phyloP scores from a whole-genome alignment of 179 eudicot genomes.

The Spinacia oleracea region DNA sequence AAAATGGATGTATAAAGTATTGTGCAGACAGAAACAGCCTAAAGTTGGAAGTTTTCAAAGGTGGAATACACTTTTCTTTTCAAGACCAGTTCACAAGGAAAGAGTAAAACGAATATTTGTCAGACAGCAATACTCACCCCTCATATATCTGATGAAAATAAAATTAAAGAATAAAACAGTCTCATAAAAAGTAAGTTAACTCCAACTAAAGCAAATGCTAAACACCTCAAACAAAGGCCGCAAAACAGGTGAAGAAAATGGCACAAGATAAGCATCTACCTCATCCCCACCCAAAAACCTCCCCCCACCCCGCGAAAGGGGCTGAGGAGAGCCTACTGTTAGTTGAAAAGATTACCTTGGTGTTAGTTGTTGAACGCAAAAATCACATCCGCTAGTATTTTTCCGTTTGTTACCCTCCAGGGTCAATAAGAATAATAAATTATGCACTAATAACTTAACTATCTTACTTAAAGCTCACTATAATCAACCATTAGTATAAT shows the following conservation, averaged over 20 bases:
- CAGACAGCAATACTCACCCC: not conserved
- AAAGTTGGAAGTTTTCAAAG: constrained; percentile 13
- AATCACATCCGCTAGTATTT: not conserved
- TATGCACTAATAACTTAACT: not conserved
- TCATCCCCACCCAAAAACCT: not conserved
- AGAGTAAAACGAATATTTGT: constrained; percentile 18
- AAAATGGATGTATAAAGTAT: constrained; percentile 18
- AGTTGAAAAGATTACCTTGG: not conserved
- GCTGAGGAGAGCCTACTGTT: not conserved
- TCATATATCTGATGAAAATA: not conserved
- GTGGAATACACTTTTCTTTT: not conserved
- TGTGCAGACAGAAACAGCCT: constrained; percentile 18
- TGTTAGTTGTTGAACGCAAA: not conserved
- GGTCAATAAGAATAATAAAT: not conserved
- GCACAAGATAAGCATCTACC: not conserved
- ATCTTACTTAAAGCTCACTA: not conserved
- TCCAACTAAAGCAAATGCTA: not conserved
- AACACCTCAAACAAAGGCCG: constrained; percentile 4
- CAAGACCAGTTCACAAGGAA: constrained; percentile 26
- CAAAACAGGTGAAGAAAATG: not conserved
- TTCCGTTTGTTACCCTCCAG: not conserved
- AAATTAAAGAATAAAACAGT: not conserved
- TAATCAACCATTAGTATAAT: not conserved
- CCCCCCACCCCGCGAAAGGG: not conserved
- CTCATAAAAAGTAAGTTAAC: not conserved